phyloP scores from a whole-genome alignment of 768 basidiomycete genomes.

The Panellus pusillus region DNA sequence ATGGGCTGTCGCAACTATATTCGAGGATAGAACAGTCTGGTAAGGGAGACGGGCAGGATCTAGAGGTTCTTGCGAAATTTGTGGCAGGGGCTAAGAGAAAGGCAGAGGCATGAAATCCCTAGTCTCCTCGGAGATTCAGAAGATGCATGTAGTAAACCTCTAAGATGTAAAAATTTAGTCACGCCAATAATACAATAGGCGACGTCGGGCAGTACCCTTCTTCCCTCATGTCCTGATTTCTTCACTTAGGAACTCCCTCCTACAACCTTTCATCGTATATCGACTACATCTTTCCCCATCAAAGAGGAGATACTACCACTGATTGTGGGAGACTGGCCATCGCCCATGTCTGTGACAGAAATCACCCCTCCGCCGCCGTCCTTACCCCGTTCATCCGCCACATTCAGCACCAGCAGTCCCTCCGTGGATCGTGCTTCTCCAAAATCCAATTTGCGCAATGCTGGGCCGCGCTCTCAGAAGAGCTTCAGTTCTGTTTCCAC shows the following conservation, averaged over 20 bases:
- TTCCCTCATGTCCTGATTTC: background rate
- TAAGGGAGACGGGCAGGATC: conserved; percentile 35
- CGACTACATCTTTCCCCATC: too few species aligned
- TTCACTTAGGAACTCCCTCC: background rate
- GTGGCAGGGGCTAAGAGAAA: conserved; percentile 44
- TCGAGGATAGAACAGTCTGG: conserved; percentile 42
- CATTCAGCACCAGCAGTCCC: conserved; percentile 9
- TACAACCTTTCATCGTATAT: background rate
- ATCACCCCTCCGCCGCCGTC: conserved; percentile 12
- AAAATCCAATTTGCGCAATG: conserved; percentile 7
- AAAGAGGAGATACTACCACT: too few species aligned
- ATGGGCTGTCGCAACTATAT: conserved; percentile 48
- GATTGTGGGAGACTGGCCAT: background rate
- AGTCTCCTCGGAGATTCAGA: too few species aligned
- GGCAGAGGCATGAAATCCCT: background rate
- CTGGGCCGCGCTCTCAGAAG: conserved; percentile 23
- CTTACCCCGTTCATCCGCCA: conserved; percentile 18
- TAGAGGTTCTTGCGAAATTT: conserved; percentile 42
- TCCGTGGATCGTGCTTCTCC: conserved; percentile 9
- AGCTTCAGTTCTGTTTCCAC: conserved; percentile 20
- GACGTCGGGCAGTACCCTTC: background rate
- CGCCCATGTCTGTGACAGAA: conserved; percentile 16
- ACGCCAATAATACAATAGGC: too few species aligned
- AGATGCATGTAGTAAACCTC: too few species aligned
- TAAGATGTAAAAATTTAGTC: too few species aligned